Evolutionary conservation across 495 filamentous ascomycete genomes (phyloP).

Genomic region (Aspergillus ellipticus): DNA sequence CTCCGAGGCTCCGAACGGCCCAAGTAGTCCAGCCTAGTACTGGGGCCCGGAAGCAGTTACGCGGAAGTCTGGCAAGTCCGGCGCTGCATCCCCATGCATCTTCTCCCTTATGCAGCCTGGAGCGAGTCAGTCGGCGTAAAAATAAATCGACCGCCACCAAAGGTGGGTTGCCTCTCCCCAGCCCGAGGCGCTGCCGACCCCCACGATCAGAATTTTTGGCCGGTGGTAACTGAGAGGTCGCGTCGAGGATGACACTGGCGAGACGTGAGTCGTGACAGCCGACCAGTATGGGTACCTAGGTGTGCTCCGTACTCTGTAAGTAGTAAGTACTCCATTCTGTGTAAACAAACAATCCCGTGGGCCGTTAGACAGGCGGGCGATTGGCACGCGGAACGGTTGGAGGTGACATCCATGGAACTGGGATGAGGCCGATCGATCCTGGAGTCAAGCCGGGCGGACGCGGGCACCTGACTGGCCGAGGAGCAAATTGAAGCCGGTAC

Average conservation of each 20-base stretch:
- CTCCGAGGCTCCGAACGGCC: neutral
- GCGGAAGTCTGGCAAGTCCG: constrained; percentile 10
- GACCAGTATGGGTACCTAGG: too few species aligned
- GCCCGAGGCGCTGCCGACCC: neutral
- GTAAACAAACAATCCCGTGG: neutral
- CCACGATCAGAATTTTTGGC: too few species aligned
- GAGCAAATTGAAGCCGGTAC: neutral
- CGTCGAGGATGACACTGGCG: too few species aligned
- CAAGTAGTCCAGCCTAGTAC: constrained; percentile 6
- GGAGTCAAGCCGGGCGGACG: neutral
- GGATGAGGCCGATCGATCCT: neutral
- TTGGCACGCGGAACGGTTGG: neutral
- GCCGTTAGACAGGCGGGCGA: neutral
- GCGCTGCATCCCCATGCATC: neutral
- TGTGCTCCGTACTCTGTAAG: too few species aligned
- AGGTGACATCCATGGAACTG: constrained; percentile 7
- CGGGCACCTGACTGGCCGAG: neutral
- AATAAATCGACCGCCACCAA: neutral
- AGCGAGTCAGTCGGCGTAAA: neutral
- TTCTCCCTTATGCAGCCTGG: neutral
- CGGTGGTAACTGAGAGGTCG: too few species aligned
- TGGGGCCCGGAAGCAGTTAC: constrained; percentile 14
- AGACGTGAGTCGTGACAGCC: too few species aligned
- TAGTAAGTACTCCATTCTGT: too few species aligned
- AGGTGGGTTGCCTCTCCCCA: neutral